Conservation (phyloP, 208 protist species). For the Crithidia brevicula region DNA sequence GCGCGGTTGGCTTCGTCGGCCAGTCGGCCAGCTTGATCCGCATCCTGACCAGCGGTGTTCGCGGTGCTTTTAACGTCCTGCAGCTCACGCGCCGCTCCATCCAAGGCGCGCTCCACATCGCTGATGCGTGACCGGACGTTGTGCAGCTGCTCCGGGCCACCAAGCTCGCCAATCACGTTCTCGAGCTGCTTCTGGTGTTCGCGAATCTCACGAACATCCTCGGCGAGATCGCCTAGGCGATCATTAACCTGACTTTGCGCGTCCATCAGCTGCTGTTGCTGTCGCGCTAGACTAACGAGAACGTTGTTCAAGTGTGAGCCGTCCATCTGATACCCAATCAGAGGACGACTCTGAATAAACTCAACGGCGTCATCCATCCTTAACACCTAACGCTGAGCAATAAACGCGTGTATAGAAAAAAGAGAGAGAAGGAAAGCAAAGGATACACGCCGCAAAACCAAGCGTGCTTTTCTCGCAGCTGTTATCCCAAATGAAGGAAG, state of each 20-base stretch:
- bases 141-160: slow-evolving; percentile 40
- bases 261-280: slow-evolving; percentile 61
- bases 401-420: background rate
- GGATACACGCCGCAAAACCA: background rate
- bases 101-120: slow-evolving; percentile 56
- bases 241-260: slow-evolving; percentile 40
- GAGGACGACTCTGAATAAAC: slow-evolving; percentile 78
- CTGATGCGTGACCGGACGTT: slow-evolving; percentile 48
- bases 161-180: slow-evolving; percentile 38
- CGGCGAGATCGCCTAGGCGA: slow-evolving; percentile 49
- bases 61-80: slow-evolving; percentile 44
- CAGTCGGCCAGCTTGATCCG: slow-evolving; percentile 50
- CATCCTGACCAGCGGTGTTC: slow-evolving; percentile 41
- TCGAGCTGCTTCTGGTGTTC: slow-evolving; percentile 55
- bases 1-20: slow-evolving; percentile 54
- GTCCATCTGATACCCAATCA: slow-evolving; percentile 87
- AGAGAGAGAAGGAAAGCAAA: background rate
- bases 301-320: slow-evolving; percentile 78
- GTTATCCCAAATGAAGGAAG: too few species aligned
- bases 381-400: too few species aligned
- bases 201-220: slow-evolving; percentile 44
- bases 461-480: too few species aligned
- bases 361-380: slow-evolving; percentile 67
- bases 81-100: slow-evolving; percentile 37
- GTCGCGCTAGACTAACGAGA: slow-evolving; percentile 61